A percentile compares a stretch with the other conserved stretches of the same genome.
Evolutionary conservation across 2,329 filamentous ascomycete species (phyloP).

Genomic region (Truncatella angustata): DNA sequence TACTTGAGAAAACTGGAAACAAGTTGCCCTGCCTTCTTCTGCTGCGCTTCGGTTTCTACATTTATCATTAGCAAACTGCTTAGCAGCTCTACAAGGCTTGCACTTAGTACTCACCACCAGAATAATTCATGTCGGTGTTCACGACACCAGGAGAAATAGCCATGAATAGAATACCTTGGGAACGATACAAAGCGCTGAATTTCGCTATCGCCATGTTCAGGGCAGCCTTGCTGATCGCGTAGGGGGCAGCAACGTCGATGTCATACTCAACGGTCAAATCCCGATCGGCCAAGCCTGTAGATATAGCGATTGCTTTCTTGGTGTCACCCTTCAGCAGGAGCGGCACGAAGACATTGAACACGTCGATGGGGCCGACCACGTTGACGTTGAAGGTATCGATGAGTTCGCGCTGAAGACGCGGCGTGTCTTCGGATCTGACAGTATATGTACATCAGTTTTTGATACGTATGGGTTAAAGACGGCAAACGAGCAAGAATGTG

Average conservation of each 20-base stretch:
- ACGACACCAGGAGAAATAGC: constrained; percentile 43
- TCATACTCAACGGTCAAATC: constrained; percentile 22
- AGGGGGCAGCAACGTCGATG: constrained; percentile 37
- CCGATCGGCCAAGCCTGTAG: constrained; percentile 44
- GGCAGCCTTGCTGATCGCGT: constrained; percentile 37
- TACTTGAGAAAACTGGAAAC: constrained; percentile 16
- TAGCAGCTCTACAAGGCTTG: neutral
- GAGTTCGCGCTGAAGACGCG: neutral
- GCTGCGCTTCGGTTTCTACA: neutral
- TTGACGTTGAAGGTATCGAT: constrained; percentile 36
- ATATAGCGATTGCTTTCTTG: constrained; percentile 54
- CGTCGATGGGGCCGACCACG: constrained; percentile 47
- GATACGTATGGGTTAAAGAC: neutral
- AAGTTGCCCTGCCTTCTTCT: constrained; percentile 10
- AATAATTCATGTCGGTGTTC: constrained; percentile 15
- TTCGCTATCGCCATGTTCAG: constrained; percentile 29
- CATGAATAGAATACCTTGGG: constrained; percentile 43
- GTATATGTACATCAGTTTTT: neutral
- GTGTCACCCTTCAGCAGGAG: constrained; percentile 44
- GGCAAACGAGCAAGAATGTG: neutral
- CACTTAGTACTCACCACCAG: neutral
- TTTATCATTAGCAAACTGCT: neutral
- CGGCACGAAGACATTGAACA: constrained; percentile 51
- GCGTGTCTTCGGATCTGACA: neutral
- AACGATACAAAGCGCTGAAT: constrained; percentile 39